Percentiles rank a stretch among this genome's conserved stretches.
Conservation (phyloP, 2,329 filamentous ascomycete genomes). For the Cladosporium sp. region DNA sequence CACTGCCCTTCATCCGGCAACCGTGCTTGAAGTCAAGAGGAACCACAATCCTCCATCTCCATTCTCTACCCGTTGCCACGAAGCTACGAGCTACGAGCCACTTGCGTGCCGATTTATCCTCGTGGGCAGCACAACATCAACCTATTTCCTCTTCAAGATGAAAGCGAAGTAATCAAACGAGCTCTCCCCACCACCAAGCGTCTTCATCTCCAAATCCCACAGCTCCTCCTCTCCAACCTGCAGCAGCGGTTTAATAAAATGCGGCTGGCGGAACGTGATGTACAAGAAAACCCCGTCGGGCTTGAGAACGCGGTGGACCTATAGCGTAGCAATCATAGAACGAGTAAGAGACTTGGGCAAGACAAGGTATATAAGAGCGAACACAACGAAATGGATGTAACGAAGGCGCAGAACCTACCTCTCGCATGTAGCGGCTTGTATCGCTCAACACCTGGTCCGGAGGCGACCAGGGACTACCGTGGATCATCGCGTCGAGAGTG, state of each 20-base stretch:
- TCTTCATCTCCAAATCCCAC: conserved; percentile 45
- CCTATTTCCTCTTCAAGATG: conserved; percentile 33
- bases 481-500: conserved; percentile 33
- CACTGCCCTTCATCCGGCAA: too few relatives aligned
- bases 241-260: conserved; percentile 51
- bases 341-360: neutral
- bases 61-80: too few relatives aligned
- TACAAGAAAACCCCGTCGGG: conserved; percentile 29
- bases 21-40: too few relatives aligned
- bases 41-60: too few relatives aligned
- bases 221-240: conserved; percentile 33
- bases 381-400: neutral
- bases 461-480: conserved; percentile 29
- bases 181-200: conserved; percentile 35
- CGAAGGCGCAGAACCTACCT: conserved; percentile 16
- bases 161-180: conserved; percentile 51
- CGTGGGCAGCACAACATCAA: too few relatives aligned
- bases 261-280: conserved; percentile 50
- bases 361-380: too few relatives aligned
- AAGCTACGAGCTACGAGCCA: too few relatives aligned
- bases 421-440: conserved; percentile 21
- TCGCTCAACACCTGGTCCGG: conserved; percentile 28
- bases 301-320: conserved; percentile 28
- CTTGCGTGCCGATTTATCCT: too few relatives aligned
- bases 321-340: neutral